A percentile compares a stretch with the other conserved stretches of the same genome.
Evolutionary conservation across 257 asterid species (phyloP).

Genomic region (Fraxinus americana): DNA sequence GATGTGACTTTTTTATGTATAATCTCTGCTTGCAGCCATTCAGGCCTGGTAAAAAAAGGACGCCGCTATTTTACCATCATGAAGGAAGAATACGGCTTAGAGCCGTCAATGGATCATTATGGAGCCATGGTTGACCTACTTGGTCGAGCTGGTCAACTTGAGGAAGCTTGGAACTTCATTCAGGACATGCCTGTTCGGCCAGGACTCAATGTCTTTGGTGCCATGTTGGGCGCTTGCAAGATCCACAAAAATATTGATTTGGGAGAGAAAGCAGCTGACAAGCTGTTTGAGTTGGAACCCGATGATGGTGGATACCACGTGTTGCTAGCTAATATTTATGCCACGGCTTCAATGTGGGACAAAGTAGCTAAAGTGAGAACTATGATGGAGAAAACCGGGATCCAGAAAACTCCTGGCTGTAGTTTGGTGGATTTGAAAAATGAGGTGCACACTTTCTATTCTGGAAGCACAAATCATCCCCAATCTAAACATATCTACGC

Average conservation of each 20-base stretch:
- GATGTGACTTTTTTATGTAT: constrained; percentile 76
- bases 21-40: constrained; percentile 95
- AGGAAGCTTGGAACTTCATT: constrained; percentile 86
- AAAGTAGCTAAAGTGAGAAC: constrained; percentile 82
- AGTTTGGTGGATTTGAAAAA: constrained; percentile 73
- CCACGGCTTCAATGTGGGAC: constrained; percentile 85
- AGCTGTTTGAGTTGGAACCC: constrained; percentile 68
- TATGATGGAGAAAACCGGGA: constrained; percentile 81
- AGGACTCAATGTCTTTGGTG: constrained; percentile 82
- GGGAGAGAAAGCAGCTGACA: constrained; percentile 80
- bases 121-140: constrained; percentile 95
- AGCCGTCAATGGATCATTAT: constrained; percentile 84
- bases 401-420: constrained; percentile 84
- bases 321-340: constrained; percentile 77
- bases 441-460: constrained; percentile 89
- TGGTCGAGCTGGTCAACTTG: constrained; percentile 81
- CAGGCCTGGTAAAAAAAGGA: constrained; percentile 80
- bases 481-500: constrained; percentile 69
- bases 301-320: constrained; percentile 95
- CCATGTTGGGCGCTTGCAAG: constrained; percentile 97
- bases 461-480: constrained; percentile 84
- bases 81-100: constrained; percentile 63
- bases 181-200: constrained; percentile 71
- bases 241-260: constrained; percentile 83
- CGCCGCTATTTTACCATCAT: constrained; percentile 52